These are phyloP conservation scores for Ustilago nuda DNA, from an alignment of 1,284 basidiomycete species.

Conservation along the genomic window DNA sequence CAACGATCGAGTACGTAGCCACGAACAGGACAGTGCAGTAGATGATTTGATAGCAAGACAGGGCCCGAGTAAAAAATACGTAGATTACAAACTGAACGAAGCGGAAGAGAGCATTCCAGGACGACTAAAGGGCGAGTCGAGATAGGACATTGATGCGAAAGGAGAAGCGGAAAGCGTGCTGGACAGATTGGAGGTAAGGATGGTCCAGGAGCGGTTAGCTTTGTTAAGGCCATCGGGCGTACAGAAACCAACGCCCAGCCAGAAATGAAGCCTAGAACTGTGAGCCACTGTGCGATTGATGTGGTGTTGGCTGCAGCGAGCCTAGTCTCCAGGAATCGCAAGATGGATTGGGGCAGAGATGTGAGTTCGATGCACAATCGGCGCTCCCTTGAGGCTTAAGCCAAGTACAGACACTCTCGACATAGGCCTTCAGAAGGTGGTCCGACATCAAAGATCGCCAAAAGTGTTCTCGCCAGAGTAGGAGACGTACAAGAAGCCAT, in stretches of 20 bases:
- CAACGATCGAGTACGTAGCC: not conserved
- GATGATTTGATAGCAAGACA: conserved; percentile 3
- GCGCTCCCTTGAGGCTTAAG: not conserved
- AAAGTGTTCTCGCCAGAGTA: conserved; percentile 68
- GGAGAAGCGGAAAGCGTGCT: not conserved
- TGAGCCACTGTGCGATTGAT: no score
- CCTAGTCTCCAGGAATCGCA: not conserved
- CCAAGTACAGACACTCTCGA: not conserved
- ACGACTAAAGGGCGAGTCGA: not conserved
- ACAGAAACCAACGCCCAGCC: no score
- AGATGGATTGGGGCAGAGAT: not conserved
- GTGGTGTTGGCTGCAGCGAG: not conserved
- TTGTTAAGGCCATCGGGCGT: no score
- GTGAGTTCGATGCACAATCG: not conserved
- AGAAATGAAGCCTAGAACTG: no score
- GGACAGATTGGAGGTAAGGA: not conserved
- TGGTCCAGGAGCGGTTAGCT: not conserved
- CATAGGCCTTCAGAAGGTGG: not conserved
- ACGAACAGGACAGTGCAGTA: not conserved
- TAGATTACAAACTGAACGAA: conserved; percentile 31
- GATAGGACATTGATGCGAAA: not conserved
- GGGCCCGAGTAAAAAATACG: conserved; percentile 2
- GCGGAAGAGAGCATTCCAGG: conserved; percentile 17
- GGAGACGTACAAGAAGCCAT: conserved; percentile 66
- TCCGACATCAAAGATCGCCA: conserved; percentile 14